Base-by-base conservation (phyloP, 495 filamentous ascomycete genomes). In the Lichina pygmaea region DNA sequence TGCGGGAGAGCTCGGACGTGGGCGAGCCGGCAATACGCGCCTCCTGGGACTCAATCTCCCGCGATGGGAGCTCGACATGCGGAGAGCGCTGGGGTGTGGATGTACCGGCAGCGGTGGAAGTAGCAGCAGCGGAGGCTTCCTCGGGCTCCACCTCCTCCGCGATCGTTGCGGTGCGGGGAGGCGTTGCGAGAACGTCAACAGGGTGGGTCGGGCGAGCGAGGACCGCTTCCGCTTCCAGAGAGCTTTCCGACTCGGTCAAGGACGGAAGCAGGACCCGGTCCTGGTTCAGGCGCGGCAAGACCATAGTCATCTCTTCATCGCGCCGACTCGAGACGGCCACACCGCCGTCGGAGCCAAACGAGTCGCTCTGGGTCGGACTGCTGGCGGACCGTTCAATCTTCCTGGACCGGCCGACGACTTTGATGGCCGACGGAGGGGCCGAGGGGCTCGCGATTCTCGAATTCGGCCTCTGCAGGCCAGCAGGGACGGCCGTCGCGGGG, bases 221-320 rank as follows among this genome's bases (percentile, higher is more conserved):
- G 24, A 24, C 24, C 24, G 24, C 2, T 24, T 24, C n/a, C 30
- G 1, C 34, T 46, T 31, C 40, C 7, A 17, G 45, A 11, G 37
- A 15, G 0, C 34, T 46, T 15, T 40, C 40, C 5, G 45, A 16
- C 10, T 17, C 36, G 1, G 10, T 13, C 4, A 30, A 10, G 1
- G 37, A 30, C 32, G 36, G 13, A 39, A 39, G 36, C 2, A 39
- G 11, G 11, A 6, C 36, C 13, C 36, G 5, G 13, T 39, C 36
- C 36, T 11, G 10, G 36, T 46, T 46, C 12, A 42, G 6, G 36
- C 34, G 17, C 11, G 45, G 45, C 13, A 46, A 38, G 17, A 46
- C 45, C n/a, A 46, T 36, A 13, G 45, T 46, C 32, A 46, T 30
- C 17, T 46, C 45, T 41, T 46, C 45, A 8, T 46, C 45, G 11